A percentile compares a stretch with the other conserved stretches of the same genome.
Conservation (phyloP, 192 early-diverging fungal species). For the Coemansia pectinata region DNA sequence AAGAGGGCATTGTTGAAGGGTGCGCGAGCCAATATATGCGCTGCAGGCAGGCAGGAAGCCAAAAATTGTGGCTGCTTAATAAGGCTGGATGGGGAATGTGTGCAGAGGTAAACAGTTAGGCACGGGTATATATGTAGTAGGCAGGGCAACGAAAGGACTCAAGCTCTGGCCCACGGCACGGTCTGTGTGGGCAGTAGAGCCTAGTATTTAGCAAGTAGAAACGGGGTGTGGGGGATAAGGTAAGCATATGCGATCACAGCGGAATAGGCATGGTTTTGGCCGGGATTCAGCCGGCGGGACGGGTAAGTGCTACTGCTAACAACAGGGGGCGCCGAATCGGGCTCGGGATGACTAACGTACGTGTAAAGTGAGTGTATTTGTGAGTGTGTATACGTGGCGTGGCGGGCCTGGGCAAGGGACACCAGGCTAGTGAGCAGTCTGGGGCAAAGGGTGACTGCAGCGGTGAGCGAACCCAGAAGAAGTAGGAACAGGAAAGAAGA, state of each 20-base stretch:
- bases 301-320: background rate
- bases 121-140: background rate
- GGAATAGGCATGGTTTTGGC: background rate
- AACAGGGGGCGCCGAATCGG: background rate
- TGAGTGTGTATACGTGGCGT: background rate
- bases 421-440: background rate
- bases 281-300: constrained; percentile 1
- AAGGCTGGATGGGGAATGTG: constrained; percentile 7
- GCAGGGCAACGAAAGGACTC: background rate
- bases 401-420: background rate
- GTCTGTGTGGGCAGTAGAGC: constrained; percentile 3
- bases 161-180: background rate
- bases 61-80: constrained; percentile 7
- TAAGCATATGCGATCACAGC: constrained; percentile 5
- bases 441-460: background rate
- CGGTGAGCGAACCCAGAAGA: constrained; percentile 6
- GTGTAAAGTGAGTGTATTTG: background rate
- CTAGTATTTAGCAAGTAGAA: background rate
- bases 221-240: background rate
- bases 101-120: background rate
- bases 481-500: constrained; percentile 5
- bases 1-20: constrained; percentile 1
- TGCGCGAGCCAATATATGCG: constrained; percentile 9
- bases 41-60: constrained; percentile 1
- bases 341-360: background rate